Evolutionary conservation across 495 filamentous ascomycete genomes (phyloP).

Genomic region (Eremomyces bilateralis): DNA sequence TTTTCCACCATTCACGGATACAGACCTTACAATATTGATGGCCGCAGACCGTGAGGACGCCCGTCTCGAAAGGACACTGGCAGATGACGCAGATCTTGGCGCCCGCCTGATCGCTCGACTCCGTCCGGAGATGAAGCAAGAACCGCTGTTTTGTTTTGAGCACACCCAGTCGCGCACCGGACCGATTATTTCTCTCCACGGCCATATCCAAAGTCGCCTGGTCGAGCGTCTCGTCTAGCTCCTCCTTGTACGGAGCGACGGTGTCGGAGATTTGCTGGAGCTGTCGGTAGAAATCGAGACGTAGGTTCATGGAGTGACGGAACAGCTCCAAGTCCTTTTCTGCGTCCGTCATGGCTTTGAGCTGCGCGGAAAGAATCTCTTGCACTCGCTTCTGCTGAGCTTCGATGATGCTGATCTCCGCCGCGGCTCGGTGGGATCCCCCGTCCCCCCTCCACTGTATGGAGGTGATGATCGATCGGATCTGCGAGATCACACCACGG

Average conservation of each 20-base stretch:
- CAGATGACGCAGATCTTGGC: conserved; percentile 63
- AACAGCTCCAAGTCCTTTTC: conserved; percentile 58
- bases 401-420: conserved; percentile 41
- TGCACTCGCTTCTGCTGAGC: conserved; percentile 34
- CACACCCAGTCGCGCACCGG: conserved; percentile 27
- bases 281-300: conserved; percentile 74
- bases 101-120: conserved; percentile 31
- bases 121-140: conserved; percentile 36
- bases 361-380: conserved; percentile 37
- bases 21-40: conserved; percentile 83
- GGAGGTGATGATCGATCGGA: conserved; percentile 37
- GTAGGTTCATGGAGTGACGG: conserved; percentile 52
- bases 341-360: conserved; percentile 34
- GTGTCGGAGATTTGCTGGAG: conserved; percentile 75
- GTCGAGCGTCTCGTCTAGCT: conserved; percentile 26
- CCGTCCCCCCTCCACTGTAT: conserved; percentile 37
- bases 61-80: conserved; percentile 44
- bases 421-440: conserved; percentile 37
- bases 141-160: conserved; percentile 52
- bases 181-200: conserved; percentile 23
- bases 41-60: conserved; percentile 73
- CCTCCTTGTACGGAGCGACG: conserved; percentile 47
- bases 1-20: conserved; percentile 43
- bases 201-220: conserved; percentile 13
- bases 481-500: conserved; percentile 41